Percentiles rank a stretch among this genome's conserved stretches.
These are phyloP conservation scores for Trichoderma asperelloides DNA, from an alignment of 495 filamentous ascomycete genomes.

Conservation along the genomic window DNA sequence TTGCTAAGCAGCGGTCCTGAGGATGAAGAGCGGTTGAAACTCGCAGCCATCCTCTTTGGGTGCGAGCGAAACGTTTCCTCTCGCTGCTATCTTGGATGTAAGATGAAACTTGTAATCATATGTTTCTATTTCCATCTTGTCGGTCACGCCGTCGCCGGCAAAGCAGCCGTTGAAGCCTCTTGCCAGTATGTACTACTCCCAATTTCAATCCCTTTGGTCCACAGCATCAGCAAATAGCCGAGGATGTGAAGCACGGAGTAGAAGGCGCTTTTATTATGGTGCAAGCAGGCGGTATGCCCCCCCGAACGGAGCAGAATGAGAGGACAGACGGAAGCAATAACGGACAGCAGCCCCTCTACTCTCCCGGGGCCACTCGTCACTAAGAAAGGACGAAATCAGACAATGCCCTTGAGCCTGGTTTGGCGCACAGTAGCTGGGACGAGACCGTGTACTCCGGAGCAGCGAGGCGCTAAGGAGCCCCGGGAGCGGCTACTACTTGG, in stretches of 20 bases:
- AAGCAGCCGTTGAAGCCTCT: not conserved
- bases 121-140: not conserved
- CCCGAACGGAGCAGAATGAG: not conserved
- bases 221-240: not conserved
- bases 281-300: not conserved
- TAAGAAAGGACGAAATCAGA: not conserved
- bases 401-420: not conserved
- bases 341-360: not conserved
- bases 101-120: conserved; percentile 1
- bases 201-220: not conserved
- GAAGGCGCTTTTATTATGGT: not conserved
- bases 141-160: conserved; percentile 1
- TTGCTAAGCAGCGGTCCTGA: not conserved
- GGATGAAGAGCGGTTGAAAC: not conserved
- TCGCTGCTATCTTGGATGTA: not conserved
- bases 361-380: not conserved
- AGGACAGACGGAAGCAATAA: not conserved
- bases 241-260: conserved; percentile 7
- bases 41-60: not conserved
- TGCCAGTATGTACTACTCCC: not conserved
- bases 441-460: not conserved
- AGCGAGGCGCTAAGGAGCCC: not conserved
- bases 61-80: conserved; percentile 1
- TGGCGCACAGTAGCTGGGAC: not conserved
- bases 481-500: conserved; percentile 1